These are phyloP conservation scores for Curvularia eragrostidis DNA, from an alignment of 2,329 filamentous ascomycete species.

Conservation along the genomic window DNA sequence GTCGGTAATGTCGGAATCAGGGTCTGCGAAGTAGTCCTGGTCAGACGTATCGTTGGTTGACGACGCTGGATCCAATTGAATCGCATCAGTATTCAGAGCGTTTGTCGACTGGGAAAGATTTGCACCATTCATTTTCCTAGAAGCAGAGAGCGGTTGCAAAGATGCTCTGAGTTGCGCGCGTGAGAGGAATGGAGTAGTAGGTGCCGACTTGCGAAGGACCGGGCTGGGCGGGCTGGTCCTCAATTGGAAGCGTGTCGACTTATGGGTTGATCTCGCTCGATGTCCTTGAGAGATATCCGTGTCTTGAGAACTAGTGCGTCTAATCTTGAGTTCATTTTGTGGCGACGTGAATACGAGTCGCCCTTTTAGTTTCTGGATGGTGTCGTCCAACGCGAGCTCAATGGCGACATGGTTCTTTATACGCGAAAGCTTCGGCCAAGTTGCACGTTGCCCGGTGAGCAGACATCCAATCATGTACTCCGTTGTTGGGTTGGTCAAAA, in stretches of 20 bases:
- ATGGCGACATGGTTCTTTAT: conserved; percentile 88
- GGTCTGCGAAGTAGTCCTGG: conserved; percentile 40
- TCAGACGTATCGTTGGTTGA: conserved; percentile 43
- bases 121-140: conserved; percentile 23
- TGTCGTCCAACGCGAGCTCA: conserved; percentile 80
- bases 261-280: conserved; percentile 29
- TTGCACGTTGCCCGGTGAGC: conserved; percentile 80
- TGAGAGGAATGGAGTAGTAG: conserved; percentile 27
- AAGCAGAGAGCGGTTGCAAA: conserved; percentile 10
- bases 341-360: conserved; percentile 73
- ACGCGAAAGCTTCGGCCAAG: conserved; percentile 87
- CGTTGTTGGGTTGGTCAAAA: conserved; percentile 82
- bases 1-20: conserved; percentile 43
- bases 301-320: conserved; percentile 38
- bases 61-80: conserved; percentile 33
- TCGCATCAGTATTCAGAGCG: conserved; percentile 10
- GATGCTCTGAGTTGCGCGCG: conserved; percentile 19
- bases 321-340: conserved; percentile 55
- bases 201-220: conserved; percentile 23
- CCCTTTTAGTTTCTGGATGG: conserved; percentile 72
- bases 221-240: conserved; percentile 32
- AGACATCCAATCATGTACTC: conserved; percentile 87
- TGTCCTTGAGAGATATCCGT: conserved; percentile 21
- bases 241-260: conserved; percentile 30
- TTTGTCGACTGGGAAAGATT: conserved; percentile 7